Base-by-base conservation (phyloP, 352 stramenopile species). In the Globisporangium radiosum region DNA sequence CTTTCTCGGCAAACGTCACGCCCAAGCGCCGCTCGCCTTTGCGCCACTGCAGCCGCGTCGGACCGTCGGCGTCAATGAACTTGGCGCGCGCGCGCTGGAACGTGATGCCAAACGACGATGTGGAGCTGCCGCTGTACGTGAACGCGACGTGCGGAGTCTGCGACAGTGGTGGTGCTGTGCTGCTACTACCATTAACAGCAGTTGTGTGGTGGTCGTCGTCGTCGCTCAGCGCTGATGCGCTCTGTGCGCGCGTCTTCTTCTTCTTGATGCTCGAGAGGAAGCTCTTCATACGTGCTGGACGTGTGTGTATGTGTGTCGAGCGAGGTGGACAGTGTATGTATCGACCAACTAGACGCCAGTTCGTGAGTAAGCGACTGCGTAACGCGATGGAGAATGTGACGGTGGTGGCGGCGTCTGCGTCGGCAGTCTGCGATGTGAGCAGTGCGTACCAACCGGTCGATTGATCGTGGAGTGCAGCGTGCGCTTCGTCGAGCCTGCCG, bases 1-100 rank as follows among this genome's bases (percentile, higher is more conserved):
- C 66, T 38, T 64, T 56, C 57, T 85, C 66, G 33, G 75, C 48
- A 56, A 87, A 81, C 33, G 70, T 84, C 45, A 87, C 63, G 42
- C 74, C 76, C 25, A 87, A 64, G 17, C 66, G 72, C 25, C 25
- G 25, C 40, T 73, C 58, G 50, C 76, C 54, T 47, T 82, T 84
- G 49, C 61, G 39, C 76, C 74, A 87, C 47, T 66, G 37, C 7
- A 87, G 56, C 54, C 70, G 70, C 56, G 58, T 76, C 4, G 68
- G 60, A 1, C 58, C 66, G 1, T 71, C 59, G 0, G 70, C 45
- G 39, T 77, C 64, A 5, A 75, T 25, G 51, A 62, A 79, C 45
- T 61, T 66, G 33, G 70, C 64, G 44, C 68, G 74, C 36, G 74
- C 63, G 15, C 69, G 68, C 53, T 82, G 72, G 33, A 87, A 64